Percentiles rank a stretch among this genome's conserved stretches.
Evolutionary conservation across 805 yeast genomes (phyloP).

Genomic region (Candida suzukii): DNA sequence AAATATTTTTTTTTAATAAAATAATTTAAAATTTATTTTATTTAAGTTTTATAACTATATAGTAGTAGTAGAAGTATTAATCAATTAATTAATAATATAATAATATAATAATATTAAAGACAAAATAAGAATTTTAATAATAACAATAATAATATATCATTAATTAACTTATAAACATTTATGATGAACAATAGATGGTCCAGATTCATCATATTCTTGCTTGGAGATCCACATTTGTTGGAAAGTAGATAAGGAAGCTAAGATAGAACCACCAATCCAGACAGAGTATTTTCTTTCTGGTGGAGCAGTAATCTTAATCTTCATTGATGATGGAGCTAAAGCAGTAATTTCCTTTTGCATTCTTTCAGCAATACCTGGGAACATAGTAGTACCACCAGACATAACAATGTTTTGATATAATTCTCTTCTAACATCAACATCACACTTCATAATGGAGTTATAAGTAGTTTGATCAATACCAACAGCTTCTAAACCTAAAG

Average conservation of each 20-base stretch:
- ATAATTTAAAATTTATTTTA: too few species aligned
- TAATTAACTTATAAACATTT: conserved; percentile 65
- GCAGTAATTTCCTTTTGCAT: conserved; percentile 99
- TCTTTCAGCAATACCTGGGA: conserved; percentile 99
- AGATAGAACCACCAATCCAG: conserved; percentile 99
- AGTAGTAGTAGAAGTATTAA: too few species aligned
- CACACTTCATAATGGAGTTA: conserved; percentile 97
- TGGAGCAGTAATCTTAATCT: conserved; percentile 98
- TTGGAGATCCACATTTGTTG: conserved; percentile 99
- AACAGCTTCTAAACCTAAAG: conserved; percentile 83
- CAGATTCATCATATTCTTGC: conserved; percentile 99
- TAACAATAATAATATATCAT: neutral
- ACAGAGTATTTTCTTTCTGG: conserved; percentile 99
- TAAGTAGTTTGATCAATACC: conserved; percentile 98
- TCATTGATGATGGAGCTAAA: conserved; percentile 99
- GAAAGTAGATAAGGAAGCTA: conserved; percentile 98
- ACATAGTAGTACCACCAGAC: conserved; percentile 99
- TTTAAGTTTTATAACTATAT: too few species aligned
- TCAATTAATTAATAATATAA: neutral
- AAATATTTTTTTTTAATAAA: too few species aligned
- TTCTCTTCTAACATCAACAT: conserved; percentile 98
- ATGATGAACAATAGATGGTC: conserved; percentile 98
- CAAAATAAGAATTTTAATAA: neutral
- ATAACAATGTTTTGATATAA: conserved; percentile 98
- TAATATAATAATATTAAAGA: neutral